phyloP scores from a whole-genome alignment of 2,329 filamentous ascomycete species.

The Laburnicola sp. region DNA sequence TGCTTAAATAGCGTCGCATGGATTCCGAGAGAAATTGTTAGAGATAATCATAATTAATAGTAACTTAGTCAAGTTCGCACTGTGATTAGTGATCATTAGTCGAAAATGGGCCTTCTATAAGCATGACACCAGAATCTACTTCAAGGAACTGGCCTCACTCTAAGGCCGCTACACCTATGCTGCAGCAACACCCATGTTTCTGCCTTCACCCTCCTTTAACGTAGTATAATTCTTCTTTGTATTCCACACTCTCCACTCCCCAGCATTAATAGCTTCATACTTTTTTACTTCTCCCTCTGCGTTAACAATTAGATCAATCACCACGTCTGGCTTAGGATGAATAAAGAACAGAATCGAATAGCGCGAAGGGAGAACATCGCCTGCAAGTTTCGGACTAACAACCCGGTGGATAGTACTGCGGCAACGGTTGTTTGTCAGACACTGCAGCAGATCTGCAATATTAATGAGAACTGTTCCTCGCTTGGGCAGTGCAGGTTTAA shows the following conservation, averaged over 20 bases:
- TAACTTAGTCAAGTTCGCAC: too few relatives aligned
- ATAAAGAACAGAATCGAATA: slow-evolving; percentile 48
- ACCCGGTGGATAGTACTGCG: slow-evolving; percentile 46
- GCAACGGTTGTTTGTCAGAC: slow-evolving; percentile 34
- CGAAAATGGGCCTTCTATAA: too few relatives aligned
- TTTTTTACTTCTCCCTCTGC: slow-evolving; percentile 38
- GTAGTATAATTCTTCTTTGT: slow-evolving; percentile 33
- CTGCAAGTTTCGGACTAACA: slow-evolving; percentile 32
- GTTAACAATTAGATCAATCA: slow-evolving; percentile 43
- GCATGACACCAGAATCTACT: neutral
- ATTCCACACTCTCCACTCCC: slow-evolving; percentile 42
- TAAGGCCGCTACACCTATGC: neutral
- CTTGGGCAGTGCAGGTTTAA: slow-evolving; percentile 28
- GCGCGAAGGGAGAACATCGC: slow-evolving; percentile 34
- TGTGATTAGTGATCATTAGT: too few relatives aligned
- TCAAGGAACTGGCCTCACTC: too few relatives aligned
- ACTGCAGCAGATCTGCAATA: slow-evolving; percentile 30
- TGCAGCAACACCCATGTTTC: neutral
- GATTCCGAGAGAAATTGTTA: neutral
- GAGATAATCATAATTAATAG: too few relatives aligned
- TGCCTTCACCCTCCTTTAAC: neutral
- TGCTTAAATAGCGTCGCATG: neutral
- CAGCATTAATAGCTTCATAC: slow-evolving; percentile 43
- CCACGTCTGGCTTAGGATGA: slow-evolving; percentile 39
- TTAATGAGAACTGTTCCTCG: slow-evolving; percentile 31